phyloP scores from a whole-genome alignment of 2,329 filamentous ascomycete genomes.

The Penicillium italicum region DNA sequence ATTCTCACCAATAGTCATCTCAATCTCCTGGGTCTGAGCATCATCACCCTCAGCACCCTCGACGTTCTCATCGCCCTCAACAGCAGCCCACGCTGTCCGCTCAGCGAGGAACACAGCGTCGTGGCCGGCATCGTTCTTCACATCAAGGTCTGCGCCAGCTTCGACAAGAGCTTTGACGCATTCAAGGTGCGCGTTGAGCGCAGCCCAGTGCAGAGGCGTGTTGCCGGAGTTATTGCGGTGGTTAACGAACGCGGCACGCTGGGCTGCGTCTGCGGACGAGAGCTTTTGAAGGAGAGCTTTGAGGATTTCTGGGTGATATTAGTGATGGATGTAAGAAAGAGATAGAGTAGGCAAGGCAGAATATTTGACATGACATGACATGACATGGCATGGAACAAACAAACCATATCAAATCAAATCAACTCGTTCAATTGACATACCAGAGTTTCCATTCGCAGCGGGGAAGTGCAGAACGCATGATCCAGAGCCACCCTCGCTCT shows the following conservation, averaged over 20 bases:
- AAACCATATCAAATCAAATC: too few relatives aligned
- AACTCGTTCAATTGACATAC: slow-evolving; percentile 47
- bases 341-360: rapidly evolving
- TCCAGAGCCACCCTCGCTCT: slow-evolving; percentile 60
- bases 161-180: slow-evolving; percentile 74
- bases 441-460: slow-evolving; percentile 79
- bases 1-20: slow-evolving; percentile 25
- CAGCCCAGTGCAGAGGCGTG: slow-evolving; percentile 90
- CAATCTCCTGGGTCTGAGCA: slow-evolving; percentile 23
- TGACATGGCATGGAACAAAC: too few relatives aligned
- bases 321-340: neutral
- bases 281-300: slow-evolving; percentile 47
- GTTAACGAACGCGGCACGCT: slow-evolving; percentile 37
- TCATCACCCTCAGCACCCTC: slow-evolving; percentile 17
- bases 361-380: neutral
- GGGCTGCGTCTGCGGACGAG: slow-evolving; percentile 15
- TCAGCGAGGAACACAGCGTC: slow-evolving; percentile 73
- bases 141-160: slow-evolving; percentile 69
- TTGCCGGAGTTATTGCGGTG: slow-evolving; percentile 76
- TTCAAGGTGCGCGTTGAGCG: slow-evolving; percentile 79
- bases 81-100: slow-evolving; percentile 63
- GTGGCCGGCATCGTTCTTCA: slow-evolving; percentile 80
- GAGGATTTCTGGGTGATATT: slow-evolving; percentile 43
- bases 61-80: slow-evolving; percentile 43
- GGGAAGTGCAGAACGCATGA: slow-evolving; percentile 74